phyloP scores from a whole-genome alignment of 179 eudicot species.

The Silene coronaria region DNA sequence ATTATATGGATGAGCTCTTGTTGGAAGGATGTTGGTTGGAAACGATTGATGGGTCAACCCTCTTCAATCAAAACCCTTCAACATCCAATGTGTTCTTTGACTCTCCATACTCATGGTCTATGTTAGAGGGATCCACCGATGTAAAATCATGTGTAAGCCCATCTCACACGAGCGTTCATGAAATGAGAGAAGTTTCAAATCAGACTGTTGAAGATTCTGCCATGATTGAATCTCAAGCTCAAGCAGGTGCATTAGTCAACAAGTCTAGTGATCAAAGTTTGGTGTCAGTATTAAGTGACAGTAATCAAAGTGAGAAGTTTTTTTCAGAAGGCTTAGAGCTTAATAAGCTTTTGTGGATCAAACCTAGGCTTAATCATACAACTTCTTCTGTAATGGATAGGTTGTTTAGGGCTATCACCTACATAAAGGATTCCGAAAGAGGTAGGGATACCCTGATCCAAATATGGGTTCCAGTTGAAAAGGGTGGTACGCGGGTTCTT shows the following conservation, averaged over 20 bases:
- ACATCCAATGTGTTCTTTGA: constrained; percentile 41
- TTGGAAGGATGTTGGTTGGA: constrained; percentile 85
- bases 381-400: constrained; percentile 56
- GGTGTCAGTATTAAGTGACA: constrained; percentile 14
- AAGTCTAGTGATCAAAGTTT: constrained; percentile 19
- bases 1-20: constrained; percentile 75
- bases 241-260: constrained; percentile 21
- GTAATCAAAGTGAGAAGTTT: constrained; percentile 23
- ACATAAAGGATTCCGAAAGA: constrained; percentile 46
- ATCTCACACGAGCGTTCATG: constrained; percentile 30
- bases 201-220: constrained; percentile 29
- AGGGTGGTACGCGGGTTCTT: constrained; percentile 49
- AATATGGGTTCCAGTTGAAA: constrained; percentile 73
- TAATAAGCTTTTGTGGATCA: constrained; percentile 59
- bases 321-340: constrained; percentile 38
- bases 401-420: constrained; percentile 47
- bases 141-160: constrained; percentile 24
- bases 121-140: constrained; percentile 31
- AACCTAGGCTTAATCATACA: constrained; percentile 35
- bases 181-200: constrained; percentile 36
- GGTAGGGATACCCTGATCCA: constrained; percentile 61
- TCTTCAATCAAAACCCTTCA: constrained; percentile 42
- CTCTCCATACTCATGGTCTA: constrained; percentile 46
- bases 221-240: constrained; percentile 24
- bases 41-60: constrained; percentile 51